Conservation (phyloP, 2,329 filamentous ascomycete genomes). For the Fusarium tanahbumbuense region DNA sequence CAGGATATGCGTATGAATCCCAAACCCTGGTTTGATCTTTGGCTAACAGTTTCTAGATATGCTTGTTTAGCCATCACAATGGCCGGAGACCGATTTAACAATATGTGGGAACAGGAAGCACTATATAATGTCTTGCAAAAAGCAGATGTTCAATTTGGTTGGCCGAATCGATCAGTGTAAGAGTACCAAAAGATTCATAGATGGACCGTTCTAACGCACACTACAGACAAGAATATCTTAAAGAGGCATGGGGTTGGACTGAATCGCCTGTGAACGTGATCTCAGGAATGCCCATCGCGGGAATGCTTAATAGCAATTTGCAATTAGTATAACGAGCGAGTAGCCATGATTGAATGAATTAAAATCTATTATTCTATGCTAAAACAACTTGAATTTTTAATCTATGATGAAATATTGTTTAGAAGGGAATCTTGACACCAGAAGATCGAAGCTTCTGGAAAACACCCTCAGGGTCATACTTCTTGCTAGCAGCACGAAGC, state of each 20-base stretch:
- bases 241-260: constrained; percentile 43
- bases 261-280: constrained; percentile 34
- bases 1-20: constrained; percentile 36
- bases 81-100: constrained; percentile 55
- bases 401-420: neutral
- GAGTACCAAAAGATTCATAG: neutral
- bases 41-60: constrained; percentile 35
- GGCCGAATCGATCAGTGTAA: constrained; percentile 48
- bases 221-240: constrained; percentile 38
- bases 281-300: constrained; percentile 38
- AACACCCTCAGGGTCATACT: constrained; percentile 54
- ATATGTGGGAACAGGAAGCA: constrained; percentile 53
- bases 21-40: fast-evolving
- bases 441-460: constrained; percentile 52
- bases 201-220: neutral
- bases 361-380: neutral
- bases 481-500: constrained; percentile 48
- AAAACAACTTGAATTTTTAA: neutral
- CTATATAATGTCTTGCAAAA: constrained; percentile 51
- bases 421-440: constrained; percentile 50
- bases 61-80: constrained; percentile 47
- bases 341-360: neutral
- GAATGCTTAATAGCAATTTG: constrained; percentile 38
- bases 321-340: constrained; percentile 12
- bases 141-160: constrained; percentile 46